Evolutionary conservation across 2,329 filamentous ascomycete species (phyloP), one percentile per base, ranked within the genome.

Genomic region (Blastomyces silverae): DNA sequence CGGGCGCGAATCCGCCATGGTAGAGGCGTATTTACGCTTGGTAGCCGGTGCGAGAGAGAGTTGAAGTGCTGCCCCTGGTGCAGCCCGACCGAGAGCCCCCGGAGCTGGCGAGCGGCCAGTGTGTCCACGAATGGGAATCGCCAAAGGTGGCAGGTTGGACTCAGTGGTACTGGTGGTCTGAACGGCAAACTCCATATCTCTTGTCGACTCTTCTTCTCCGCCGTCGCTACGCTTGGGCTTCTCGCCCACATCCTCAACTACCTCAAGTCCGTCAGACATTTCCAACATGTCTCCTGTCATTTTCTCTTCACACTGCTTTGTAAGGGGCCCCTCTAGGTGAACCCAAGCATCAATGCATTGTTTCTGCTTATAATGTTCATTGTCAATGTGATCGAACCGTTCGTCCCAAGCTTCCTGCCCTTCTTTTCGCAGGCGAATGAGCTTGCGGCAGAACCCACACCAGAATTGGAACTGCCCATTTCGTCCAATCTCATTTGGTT

Each of bases 361-460:
- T 3, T 75, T 75, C 62, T 77, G 75, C 58, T 74, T 76, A 64
- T 79, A 80, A 69, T 81, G 79, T 61, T 76, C 68, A 20, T 84
- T 75, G 65, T 92, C 90, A 68, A 96, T 92, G 71, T 96, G 91
- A 69, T 92, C 79, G 68, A 85, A 86, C 2, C 86, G 76, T 67
- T 85, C 82, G 8, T 84, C 83, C 83, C 84, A 85, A 0, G 85
- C 85, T 31, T 83, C 83, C 1, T 80, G 73, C 3, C 83, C 81
- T 44, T 77, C 77, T 28, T 79, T 77, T 42, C 77, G 72, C 39
- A 87, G 79, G n/a, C 78, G 74, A 17, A 91, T 77, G 25, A 86
- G 80, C 22, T 76, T 71, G 20, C 77, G 71, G 73, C 91, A 96
- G 73, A 96, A 96, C 0, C 92, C 92, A 71, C 92, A 96, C 92